These are phyloP conservation scores for Coemansia erecta DNA, from an alignment of 192 early-diverging fungal species.

Conservation along the genomic window DNA sequence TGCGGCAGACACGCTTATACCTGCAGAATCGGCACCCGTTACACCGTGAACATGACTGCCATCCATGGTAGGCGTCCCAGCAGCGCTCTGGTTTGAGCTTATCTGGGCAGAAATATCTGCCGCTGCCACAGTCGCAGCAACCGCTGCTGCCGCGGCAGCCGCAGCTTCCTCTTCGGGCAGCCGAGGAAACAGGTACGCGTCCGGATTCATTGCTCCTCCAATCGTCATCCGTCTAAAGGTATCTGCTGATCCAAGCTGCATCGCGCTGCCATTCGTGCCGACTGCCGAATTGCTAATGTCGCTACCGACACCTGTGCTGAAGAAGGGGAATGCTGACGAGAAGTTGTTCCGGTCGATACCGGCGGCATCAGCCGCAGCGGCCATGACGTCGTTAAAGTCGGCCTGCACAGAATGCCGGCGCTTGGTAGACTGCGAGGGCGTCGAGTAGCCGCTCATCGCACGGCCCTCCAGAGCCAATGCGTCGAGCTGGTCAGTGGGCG, in stretches of 20 bases:
- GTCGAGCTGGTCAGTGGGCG: conserved; percentile 50
- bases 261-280: background rate
- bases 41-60: background rate
- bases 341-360: conserved; percentile 35
- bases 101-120: conserved; percentile 27
- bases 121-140: conserved; percentile 11
- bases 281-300: conserved; percentile 22
- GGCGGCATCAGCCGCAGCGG: conserved; percentile 31
- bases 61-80: conserved; percentile 2
- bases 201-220: conserved; percentile 26
- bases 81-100: conserved; percentile 12
- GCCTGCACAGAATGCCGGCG: conserved; percentile 50
- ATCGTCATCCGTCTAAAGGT: conserved; percentile 47
- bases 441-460: conserved; percentile 34
- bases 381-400: conserved; percentile 46
- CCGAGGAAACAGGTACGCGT: conserved; percentile 46
- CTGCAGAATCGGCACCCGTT: background rate
- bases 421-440: conserved; percentile 40
- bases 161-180: conserved; percentile 40
- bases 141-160: conserved; percentile 19
- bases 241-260: conserved; percentile 35
- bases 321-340: conserved; percentile 35
- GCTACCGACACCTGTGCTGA: conserved; percentile 16
- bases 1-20: background rate
- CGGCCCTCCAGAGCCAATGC: conserved; percentile 50